These are phyloP conservation scores for Coniochaeta hoffmannii DNA, from an alignment of 2,329 filamentous ascomycete genomes.

Conservation along the genomic window DNA sequence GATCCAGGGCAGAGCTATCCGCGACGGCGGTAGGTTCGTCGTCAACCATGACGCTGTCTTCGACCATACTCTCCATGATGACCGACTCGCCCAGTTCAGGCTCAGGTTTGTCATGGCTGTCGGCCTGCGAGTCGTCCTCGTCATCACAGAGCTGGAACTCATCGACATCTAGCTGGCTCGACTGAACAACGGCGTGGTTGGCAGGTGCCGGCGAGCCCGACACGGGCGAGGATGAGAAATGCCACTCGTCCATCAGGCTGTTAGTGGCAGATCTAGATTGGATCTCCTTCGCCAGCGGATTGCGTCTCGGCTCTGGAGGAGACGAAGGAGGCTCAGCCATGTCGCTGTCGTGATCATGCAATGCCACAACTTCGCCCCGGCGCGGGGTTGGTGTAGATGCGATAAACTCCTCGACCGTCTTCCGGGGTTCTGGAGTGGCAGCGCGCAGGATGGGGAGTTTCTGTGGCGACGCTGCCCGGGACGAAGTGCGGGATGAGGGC, in stretches of 20 bases:
- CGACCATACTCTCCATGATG: conserved; percentile 12
- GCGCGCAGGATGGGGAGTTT: conserved; percentile 16
- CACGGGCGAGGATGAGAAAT: conserved; percentile 47
- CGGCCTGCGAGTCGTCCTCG: conserved; percentile 4
- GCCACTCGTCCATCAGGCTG: conserved; percentile 38
- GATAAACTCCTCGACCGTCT: conserved; percentile 43
- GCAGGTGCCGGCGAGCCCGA: conserved; percentile 38
- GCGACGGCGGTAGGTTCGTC: background rate
- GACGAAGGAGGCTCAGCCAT: conserved; percentile 51
- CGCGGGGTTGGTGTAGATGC: conserved; percentile 55
- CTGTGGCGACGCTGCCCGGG: conserved; percentile 4
- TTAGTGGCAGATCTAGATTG: conserved; percentile 37
- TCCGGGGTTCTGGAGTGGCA: conserved; percentile 37
- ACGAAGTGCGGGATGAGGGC: background rate
- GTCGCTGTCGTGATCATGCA: conserved; percentile 38
- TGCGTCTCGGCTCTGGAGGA: conserved; percentile 46
- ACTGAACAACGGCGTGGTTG: conserved; percentile 20
- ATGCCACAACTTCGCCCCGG: conserved; percentile 41
- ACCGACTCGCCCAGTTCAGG: conserved; percentile 11
- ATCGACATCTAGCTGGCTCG: conserved; percentile 11
- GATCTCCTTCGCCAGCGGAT: conserved; percentile 44
- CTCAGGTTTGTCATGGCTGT: conserved; percentile 3
- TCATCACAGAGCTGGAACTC: conserved; percentile 10
- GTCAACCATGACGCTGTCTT: conserved; percentile 1
- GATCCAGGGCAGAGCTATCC: background rate